phyloP scores from a whole-genome alignment of 768 basidiomycete genomes.

The Hygrocybe punicea region DNA sequence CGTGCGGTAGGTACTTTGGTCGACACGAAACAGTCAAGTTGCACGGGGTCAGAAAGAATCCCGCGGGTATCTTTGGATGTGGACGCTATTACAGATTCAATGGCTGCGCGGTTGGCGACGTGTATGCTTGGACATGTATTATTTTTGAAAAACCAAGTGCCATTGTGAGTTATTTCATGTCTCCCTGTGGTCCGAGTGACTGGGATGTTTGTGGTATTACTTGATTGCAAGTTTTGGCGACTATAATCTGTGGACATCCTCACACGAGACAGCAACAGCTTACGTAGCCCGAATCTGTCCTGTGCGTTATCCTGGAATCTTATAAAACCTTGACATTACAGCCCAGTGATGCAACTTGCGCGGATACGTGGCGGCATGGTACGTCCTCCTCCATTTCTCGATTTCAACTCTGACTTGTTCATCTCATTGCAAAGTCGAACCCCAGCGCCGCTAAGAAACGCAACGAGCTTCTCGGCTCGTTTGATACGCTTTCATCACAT shows the following conservation, averaged over 20 bases:
- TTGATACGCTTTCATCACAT: conserved; percentile 71
- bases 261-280: no score
- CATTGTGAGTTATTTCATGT: conserved; percentile 54
- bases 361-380: conserved; percentile 52
- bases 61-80: conserved; percentile 46
- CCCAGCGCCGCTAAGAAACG: conserved; percentile 56
- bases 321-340: conserved; percentile 20
- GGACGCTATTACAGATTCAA: conserved; percentile 49
- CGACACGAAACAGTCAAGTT: background rate
- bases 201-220: no score
- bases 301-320: background rate
- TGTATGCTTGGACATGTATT: conserved; percentile 66
- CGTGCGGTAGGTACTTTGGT: no score
- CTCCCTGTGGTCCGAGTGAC: no score
- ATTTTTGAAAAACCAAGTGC: conserved; percentile 75
- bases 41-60: conserved; percentile 13
- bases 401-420: background rate
- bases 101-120: conserved; percentile 63
- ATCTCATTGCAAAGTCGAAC: conserved; percentile 32
- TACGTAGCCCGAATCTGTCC: no score
- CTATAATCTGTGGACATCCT: background rate
- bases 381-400: conserved; percentile 10
- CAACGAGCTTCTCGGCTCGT: conserved; percentile 58
- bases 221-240: background rate
- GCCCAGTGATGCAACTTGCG: conserved; percentile 63